Percentiles rank a stretch among this genome's conserved stretches.
These are phyloP conservation scores for Neonectria sp. DNA, from an alignment of 2,329 filamentous ascomycete species.

Conservation along the genomic window DNA sequence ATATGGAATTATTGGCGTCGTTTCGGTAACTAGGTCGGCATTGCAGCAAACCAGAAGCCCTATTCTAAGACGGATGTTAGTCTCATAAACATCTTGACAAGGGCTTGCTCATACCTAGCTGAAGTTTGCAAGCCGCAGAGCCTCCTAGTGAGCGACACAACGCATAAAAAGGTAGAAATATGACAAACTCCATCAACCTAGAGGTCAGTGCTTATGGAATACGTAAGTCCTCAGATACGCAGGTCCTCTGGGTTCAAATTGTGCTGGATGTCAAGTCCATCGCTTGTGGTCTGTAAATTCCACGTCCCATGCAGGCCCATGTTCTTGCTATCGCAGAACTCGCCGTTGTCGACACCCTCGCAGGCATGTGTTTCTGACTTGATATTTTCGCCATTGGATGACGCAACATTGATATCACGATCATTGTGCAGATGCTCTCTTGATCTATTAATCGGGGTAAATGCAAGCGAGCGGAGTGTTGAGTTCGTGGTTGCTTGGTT, in stretches of 20 bases:
- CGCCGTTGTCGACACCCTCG: constrained; percentile 41
- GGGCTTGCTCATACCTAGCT: background rate
- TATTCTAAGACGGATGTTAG: background rate
- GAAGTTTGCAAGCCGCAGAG: background rate
- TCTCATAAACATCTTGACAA: background rate
- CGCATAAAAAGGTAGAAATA: background rate
- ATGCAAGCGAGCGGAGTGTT: constrained; percentile 47
- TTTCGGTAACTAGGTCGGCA: background rate
- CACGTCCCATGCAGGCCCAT: constrained; percentile 42
- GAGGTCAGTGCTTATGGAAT: background rate
- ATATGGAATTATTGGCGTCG: background rate
- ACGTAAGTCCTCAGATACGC: constrained; percentile 36
- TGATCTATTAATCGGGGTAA: constrained; percentile 50
- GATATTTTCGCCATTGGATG: constrained; percentile 27
- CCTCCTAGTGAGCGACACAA: background rate
- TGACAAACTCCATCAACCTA: background rate
- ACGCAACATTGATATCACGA: constrained; percentile 31
- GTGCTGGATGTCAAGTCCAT: constrained; percentile 42
- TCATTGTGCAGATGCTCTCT: constrained; percentile 37
- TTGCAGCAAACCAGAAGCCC: too few relatives aligned
- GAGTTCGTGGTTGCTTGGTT: constrained; percentile 40
- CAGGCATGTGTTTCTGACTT: constrained; percentile 48
- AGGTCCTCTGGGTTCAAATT: constrained; percentile 45
- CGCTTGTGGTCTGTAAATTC: constrained; percentile 41
- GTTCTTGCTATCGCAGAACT: constrained; percentile 45